A percentile compares a stretch with the other conserved stretches of the same genome.
Evolutionary conservation across 306 rosid genomes (phyloP).

Genomic region (Ochetophila trinervis): DNA sequence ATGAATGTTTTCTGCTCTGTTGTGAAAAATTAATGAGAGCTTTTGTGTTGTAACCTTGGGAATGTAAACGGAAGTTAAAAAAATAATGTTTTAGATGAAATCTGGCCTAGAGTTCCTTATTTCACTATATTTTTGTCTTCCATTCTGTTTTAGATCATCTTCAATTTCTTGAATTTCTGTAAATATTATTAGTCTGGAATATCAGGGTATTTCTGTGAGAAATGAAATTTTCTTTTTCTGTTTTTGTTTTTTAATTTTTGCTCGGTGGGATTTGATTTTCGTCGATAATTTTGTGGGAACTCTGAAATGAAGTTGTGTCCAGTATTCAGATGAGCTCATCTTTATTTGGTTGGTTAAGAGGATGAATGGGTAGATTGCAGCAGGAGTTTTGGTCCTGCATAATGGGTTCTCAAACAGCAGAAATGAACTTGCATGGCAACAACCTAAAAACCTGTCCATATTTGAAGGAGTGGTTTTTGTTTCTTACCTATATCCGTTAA

Average conservation of each 20-base stretch:
- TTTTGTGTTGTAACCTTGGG: conserved; percentile 27
- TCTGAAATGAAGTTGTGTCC: too few relatives aligned
- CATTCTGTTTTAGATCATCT: neutral
- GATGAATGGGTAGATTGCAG: too few relatives aligned
- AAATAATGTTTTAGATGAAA: conserved; percentile 24
- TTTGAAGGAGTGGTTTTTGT: neutral
- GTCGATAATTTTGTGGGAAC: neutral
- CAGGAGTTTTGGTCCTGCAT: too few relatives aligned
- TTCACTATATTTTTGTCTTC: neutral
- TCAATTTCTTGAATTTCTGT: neutral
- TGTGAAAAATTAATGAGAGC: conserved; percentile 16
- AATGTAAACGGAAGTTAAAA: conserved; percentile 30
- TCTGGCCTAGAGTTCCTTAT: conserved; percentile 15
- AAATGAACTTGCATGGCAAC: neutral
- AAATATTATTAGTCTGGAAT: neutral
- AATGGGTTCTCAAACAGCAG: too few relatives aligned
- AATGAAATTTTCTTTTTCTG: neutral
- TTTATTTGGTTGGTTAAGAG: too few relatives aligned
- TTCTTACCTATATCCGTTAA: neutral
- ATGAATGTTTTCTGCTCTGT: conserved; percentile 27
- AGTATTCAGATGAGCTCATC: too few relatives aligned
- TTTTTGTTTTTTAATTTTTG: neutral
- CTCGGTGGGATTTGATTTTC: neutral
- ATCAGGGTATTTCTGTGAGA: neutral
- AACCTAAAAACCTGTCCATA: neutral